Evolutionary conservation across 2,329 filamentous ascomycete species (phyloP).

Genomic region (Thielaviopsis musarum): DNA sequence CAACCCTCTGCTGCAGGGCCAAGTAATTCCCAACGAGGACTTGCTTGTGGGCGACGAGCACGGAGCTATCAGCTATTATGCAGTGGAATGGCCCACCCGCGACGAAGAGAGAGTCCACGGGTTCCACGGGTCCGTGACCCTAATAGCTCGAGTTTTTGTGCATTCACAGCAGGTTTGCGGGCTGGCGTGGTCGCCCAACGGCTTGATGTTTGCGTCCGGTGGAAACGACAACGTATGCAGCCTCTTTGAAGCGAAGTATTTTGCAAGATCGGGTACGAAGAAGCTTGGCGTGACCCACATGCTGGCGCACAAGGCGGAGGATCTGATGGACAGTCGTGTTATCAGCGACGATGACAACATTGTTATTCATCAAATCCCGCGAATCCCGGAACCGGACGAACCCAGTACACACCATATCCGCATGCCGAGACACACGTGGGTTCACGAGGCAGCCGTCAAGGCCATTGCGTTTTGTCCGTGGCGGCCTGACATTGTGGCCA

Average conservation of each 20-base stretch:
- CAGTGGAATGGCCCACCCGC: conserved; percentile 63
- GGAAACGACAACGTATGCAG: conserved; percentile 86
- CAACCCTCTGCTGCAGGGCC: conserved; percentile 28
- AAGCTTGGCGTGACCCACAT: neutral
- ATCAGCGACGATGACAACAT: conserved; percentile 3
- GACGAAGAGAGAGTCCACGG: conserved; percentile 46
- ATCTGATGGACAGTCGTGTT: conserved; percentile 1
- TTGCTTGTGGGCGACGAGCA: conserved; percentile 71
- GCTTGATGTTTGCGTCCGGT: conserved; percentile 65
- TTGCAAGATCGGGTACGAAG: conserved; percentile 23
- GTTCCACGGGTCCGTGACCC: conserved; percentile 63
- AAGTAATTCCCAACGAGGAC: conserved; percentile 55
- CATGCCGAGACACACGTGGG: conserved; percentile 43
- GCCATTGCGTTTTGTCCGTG: conserved; percentile 95
- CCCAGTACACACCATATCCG: neutral
- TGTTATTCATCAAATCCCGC: conserved; percentile 1
- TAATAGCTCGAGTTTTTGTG: conserved; percentile 59
- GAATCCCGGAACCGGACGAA: neutral
- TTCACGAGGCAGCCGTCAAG: conserved; percentile 79
- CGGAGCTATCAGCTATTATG: conserved; percentile 75
- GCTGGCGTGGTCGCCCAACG: conserved; percentile 69
- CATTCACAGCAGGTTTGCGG: conserved; percentile 88
- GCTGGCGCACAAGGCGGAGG: neutral
- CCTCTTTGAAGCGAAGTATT: conserved; percentile 53
- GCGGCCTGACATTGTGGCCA: conserved; percentile 73